Evolutionary conservation across 257 asterid genomes (phyloP).

Genomic region (Hygrophila difformis): DNA sequence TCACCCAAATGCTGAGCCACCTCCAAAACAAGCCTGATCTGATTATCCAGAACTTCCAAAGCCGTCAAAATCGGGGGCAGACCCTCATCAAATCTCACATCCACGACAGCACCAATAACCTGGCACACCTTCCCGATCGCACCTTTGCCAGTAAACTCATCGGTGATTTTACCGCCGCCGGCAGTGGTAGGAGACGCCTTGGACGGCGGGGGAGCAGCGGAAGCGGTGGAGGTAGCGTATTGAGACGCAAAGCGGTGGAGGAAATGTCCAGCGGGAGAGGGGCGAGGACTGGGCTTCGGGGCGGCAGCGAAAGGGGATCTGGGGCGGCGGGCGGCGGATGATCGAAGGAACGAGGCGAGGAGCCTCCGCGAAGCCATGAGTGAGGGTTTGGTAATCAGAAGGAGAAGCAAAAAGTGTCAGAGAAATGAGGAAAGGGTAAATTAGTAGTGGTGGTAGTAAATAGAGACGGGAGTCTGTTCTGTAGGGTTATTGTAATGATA

Average conservation of each 20-base stretch:
- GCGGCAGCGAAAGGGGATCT: constrained; percentile 32
- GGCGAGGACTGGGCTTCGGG: constrained; percentile 28
- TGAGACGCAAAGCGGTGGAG: constrained; percentile 55
- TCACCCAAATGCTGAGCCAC: constrained; percentile 97
- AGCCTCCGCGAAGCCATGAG: constrained; percentile 51
- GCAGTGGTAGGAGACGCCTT: constrained; percentile 16
- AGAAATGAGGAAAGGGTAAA: background rate
- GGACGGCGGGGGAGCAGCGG: constrained; percentile 34
- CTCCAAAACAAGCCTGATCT: constrained; percentile 91
- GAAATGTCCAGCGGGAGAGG: constrained; percentile 60
- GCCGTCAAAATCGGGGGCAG: constrained; percentile 92
- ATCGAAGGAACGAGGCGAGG: constrained; percentile 38
- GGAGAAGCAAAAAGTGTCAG: background rate
- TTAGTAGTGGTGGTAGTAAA: too few species aligned
- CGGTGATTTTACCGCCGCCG: constrained; percentile 55
- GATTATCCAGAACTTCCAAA: constrained; percentile 77
- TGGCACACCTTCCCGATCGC: constrained; percentile 80
- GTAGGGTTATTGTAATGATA: too few species aligned
- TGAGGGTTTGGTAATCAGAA: background rate
- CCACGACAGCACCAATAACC: constrained; percentile 96
- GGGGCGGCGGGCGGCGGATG: constrained; percentile 30
- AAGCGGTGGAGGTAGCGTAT: constrained; percentile 60
- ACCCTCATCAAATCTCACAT: constrained; percentile 81
- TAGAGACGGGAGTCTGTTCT: too few species aligned
- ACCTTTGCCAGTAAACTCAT: constrained; percentile 71